Evolutionary conservation across 805 yeast genomes (phyloP).

Genomic region (Lachancea lanzarotensis): DNA sequence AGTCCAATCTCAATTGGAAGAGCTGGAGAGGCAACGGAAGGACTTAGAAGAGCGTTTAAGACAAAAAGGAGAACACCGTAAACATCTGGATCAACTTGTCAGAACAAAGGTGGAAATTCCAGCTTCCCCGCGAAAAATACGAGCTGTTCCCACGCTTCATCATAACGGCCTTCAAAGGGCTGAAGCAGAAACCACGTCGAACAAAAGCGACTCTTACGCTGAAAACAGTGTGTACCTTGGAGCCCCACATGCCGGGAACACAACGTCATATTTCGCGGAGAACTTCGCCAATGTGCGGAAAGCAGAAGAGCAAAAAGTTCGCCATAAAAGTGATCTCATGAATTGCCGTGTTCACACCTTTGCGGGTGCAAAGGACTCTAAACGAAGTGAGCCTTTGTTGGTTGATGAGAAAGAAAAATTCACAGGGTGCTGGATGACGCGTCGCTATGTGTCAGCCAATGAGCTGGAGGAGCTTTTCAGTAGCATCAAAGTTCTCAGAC

Average conservation of each 20-base stretch:
- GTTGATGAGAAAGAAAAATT: constrained; percentile 42
- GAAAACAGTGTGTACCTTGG: not conserved
- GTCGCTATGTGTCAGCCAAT: constrained; percentile 40
- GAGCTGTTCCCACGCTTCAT: not conserved
- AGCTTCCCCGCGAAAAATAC: constrained; percentile 28
- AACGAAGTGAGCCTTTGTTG: constrained; percentile 23
- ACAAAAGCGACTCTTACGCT: not conserved
- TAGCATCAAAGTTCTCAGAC: constrained; percentile 48
- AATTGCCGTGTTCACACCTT: constrained; percentile 38
- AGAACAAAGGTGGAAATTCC: constrained; percentile 4
- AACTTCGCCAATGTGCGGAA: constrained; percentile 24
- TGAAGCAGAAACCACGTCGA: not conserved
- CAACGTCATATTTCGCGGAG: constrained; percentile 32
- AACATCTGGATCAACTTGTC: constrained; percentile 14
- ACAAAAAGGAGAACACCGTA: constrained; percentile 13
- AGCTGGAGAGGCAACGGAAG: constrained; percentile 21
- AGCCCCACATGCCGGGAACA: constrained; percentile 2
- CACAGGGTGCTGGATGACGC: constrained; percentile 39
- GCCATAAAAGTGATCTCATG: constrained; percentile 25
- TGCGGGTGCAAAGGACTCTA: constrained; percentile 18
- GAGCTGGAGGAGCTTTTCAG: constrained; percentile 36
- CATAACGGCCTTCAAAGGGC: not conserved
- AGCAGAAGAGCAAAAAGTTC: constrained; percentile 20
- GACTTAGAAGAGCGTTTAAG: constrained; percentile 24
- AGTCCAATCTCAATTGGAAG: constrained; percentile 8